phyloP scores from a whole-genome alignment of 345 rosid genomes.

The Aquilaria yunnanensis region DNA sequence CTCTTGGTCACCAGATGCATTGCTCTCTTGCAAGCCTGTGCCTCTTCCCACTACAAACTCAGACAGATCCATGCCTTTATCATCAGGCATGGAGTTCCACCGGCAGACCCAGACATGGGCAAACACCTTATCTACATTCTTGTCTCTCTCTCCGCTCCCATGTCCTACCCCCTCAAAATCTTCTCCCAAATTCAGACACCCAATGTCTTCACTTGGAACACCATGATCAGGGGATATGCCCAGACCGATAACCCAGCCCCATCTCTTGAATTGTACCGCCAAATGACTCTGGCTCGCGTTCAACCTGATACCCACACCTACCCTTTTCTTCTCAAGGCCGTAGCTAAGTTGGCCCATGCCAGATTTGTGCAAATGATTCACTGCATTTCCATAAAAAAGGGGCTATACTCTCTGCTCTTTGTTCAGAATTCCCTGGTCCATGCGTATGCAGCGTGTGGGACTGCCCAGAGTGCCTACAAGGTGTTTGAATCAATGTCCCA shows the following conservation, averaged over 20 bases:
- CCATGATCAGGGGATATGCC: conserved; percentile 76
- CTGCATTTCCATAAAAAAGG: conserved; percentile 43
- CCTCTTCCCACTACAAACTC: conserved; percentile 41
- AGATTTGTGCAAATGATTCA: conserved; percentile 49
- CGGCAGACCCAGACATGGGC: conserved; percentile 33
- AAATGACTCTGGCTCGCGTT: conserved; percentile 33
- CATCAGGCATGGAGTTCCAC: conserved; percentile 50
- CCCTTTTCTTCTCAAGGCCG: conserved; percentile 77
- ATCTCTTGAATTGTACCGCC: conserved; percentile 43
- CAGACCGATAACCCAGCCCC: conserved; percentile 49
- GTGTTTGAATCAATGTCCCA: conserved; percentile 57
- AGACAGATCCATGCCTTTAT: conserved; percentile 70
- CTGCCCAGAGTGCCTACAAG: conserved; percentile 38
- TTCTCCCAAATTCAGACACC: conserved; percentile 41
- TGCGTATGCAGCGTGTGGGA: conserved; percentile 49
- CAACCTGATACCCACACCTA: conserved; percentile 80
- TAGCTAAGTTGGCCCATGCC: conserved; percentile 44
- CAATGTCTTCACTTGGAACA: conserved; percentile 64
- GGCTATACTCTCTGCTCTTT: conserved; percentile 55
- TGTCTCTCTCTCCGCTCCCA: conserved; percentile 55
- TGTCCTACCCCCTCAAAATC: conserved; percentile 49
- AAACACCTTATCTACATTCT: conserved; percentile 54
- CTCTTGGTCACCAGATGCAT: conserved; percentile 43
- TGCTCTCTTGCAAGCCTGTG: conserved; percentile 37
- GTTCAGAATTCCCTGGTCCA: conserved; percentile 66